Evolutionary conservation across 2,329 filamentous ascomycete genomes (phyloP), one percentile per base, ranked within the genome.

Genomic region (Fusarium ambrosium): DNA sequence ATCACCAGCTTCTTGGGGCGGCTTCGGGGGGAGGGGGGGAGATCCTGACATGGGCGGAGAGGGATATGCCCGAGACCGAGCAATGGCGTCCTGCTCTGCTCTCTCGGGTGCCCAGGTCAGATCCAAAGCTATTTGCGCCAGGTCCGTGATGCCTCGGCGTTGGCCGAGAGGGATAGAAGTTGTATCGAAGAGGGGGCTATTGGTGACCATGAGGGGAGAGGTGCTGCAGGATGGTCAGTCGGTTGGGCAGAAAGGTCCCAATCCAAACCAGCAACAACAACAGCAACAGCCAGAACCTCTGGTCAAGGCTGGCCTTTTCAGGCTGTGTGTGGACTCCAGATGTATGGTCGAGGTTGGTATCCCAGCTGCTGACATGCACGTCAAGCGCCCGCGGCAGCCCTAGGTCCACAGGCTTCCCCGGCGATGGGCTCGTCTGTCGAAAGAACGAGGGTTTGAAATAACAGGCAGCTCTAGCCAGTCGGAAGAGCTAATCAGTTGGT

Each of bases 31-130:
- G 79, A 88, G 85, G 78, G 87, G 87, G 80, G 91, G 90, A 86
- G 91, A 92, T 82, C 90, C 90, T 87, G 91, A 92, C 91, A 93
- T 93, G 88, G 91, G 91, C 86, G 91, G 91, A 87, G 91, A 93
- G 82, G 91, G 91, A 85, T 93, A 93, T 82, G 88, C 89, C 87
- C 86, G 86, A 80, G 85, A 85, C 80, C 86, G 87, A 85, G 87
- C 86, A 87, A 86, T 87, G 85, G 86, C 84, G 85, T 88, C 86
- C 86, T 74, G 74, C 75, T 79, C 78, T 79, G 80, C 84, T 85
- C 87, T 88, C 87, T 82, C 85, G 86, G 85, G 86, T 84, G 85
- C 89, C 78, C 80, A 78, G 48, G 72, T 75, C 74, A 79, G 65
- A 58, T 80, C 74, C 83, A 88, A 84, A 83, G 91, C 88, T 79